These are phyloP conservation scores for Rhodomyrtus psidioides DNA, from an alignment of 441 rosid species.

Conservation along the genomic window DNA sequence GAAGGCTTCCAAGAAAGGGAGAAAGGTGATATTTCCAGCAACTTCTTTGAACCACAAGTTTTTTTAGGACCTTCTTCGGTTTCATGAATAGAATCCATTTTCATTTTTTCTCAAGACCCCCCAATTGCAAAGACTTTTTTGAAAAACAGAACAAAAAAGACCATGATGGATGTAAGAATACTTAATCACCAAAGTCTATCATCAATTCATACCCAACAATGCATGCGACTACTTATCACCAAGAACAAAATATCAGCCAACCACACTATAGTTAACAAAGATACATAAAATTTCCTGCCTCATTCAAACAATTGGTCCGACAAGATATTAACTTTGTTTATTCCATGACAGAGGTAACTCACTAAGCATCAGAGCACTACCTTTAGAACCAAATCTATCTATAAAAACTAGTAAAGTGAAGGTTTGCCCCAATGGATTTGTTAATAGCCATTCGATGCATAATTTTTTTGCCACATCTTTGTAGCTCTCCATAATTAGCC, in stretches of 20 bases:
- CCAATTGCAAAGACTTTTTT: not conserved
- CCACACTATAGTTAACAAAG: not conserved
- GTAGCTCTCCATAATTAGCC: not conserved
- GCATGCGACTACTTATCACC: not conserved
- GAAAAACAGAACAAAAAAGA: not conserved
- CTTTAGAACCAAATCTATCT: not conserved
- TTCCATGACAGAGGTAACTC: not conserved
- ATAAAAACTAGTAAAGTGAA: not conserved
- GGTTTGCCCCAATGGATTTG: not conserved
- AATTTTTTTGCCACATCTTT: not conserved
- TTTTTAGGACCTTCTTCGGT: not conserved
- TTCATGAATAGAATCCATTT: not conserved
- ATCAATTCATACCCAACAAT: not conserved
- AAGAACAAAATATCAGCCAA: not conserved
- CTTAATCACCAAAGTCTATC: not conserved
- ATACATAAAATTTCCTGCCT: not conserved
- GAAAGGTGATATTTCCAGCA: not conserved
- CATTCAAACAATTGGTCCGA: not conserved
- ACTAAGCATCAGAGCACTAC: not conserved
- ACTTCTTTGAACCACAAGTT: not conserved
- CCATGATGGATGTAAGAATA: not conserved
- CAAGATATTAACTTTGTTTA: not conserved
- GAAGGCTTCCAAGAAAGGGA: not conserved
- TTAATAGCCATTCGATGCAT: not conserved
- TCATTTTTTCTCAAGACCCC: not conserved